Percentiles rank a stretch among this genome's conserved stretches.
phyloP scores from a whole-genome alignment of 306 rosid genomes.

The Quercus cerris region DNA sequence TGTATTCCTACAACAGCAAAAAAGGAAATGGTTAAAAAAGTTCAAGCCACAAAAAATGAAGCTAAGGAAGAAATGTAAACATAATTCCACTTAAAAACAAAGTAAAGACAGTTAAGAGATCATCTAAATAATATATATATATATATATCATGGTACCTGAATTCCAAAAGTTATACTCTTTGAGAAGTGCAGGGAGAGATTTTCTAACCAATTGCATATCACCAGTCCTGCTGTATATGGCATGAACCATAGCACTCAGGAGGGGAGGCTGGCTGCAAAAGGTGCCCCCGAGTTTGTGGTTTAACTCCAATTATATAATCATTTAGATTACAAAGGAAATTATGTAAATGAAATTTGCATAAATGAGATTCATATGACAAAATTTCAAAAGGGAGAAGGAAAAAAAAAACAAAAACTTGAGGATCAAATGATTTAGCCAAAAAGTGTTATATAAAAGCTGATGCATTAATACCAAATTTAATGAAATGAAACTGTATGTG shows the following conservation, averaged over 20 bases:
- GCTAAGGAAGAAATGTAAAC: constrained; percentile 12
- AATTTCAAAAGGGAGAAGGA: background rate
- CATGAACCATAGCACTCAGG: constrained; percentile 81
- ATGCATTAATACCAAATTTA: too few species aligned
- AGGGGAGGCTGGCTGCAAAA: constrained; percentile 94
- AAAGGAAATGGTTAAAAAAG: constrained; percentile 11
- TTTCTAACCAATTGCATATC: constrained; percentile 57
- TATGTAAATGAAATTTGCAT: background rate
- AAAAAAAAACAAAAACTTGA: background rate
- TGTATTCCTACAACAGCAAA: constrained; percentile 58
- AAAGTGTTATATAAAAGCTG: too few species aligned
- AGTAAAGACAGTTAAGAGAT: background rate
- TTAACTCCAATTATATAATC: background rate
- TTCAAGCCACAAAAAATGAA: background rate
- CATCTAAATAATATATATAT: constrained; percentile 1
- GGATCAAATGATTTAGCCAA: background rate
- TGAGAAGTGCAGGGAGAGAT: constrained; percentile 74
- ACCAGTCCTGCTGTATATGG: constrained; percentile 58
- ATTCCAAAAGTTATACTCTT: constrained; percentile 85
- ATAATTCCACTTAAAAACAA: constrained; percentile 4
- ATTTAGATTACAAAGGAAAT: background rate
- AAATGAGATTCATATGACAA: background rate
- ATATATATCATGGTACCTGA: constrained; percentile 52
- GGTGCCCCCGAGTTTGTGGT: constrained; percentile 15
- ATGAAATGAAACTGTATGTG: background rate